Evolutionary conservation across 2,329 filamentous ascomycete species (phyloP).

Genomic region (Aspergillus tubingensis): DNA sequence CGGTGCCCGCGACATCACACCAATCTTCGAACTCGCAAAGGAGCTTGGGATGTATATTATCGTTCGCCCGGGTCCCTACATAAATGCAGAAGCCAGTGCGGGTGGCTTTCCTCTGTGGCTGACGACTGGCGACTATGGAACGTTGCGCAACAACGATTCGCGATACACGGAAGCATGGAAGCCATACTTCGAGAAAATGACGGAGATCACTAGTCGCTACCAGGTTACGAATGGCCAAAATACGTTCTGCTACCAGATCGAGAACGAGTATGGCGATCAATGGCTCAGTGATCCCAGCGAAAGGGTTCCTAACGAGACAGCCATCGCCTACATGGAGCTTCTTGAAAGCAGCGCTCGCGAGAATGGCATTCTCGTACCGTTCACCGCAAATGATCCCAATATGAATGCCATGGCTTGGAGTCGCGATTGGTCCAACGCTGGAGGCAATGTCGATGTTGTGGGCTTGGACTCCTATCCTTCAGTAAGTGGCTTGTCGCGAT

Average conservation of each 20-base stretch:
- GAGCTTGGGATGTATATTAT: constrained; percentile 59
- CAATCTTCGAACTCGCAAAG: constrained; percentile 56
- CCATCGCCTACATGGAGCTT: constrained; percentile 47
- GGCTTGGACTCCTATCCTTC: constrained; percentile 43
- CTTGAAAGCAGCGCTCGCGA: constrained; percentile 57
- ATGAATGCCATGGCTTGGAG: constrained; percentile 62
- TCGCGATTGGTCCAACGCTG: constrained; percentile 58
- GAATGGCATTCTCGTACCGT: constrained; percentile 60
- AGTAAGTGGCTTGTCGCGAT: constrained; percentile 49
- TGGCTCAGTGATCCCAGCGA: constrained; percentile 33
- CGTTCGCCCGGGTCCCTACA: constrained; percentile 61
- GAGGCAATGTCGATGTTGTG: constrained; percentile 44
- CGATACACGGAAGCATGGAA: constrained; percentile 35
- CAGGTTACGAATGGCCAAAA: constrained; percentile 34
- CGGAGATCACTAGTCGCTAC: constrained; percentile 33
- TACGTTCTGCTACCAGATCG: constrained; percentile 33
- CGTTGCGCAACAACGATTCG: constrained; percentile 34
- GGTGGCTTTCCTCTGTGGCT: constrained; percentile 65
- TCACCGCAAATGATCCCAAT: constrained; percentile 63
- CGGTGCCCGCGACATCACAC: constrained; percentile 56
- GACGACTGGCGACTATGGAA: constrained; percentile 55
- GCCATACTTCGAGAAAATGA: constrained; percentile 33
- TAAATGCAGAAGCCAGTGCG: constrained; percentile 64
- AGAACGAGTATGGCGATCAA: constrained; percentile 43
- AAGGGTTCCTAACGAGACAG: constrained; percentile 52